Evolutionary conservation across 345 rosid species (phyloP).

Genomic region (Dipteronia sinensis): DNA sequence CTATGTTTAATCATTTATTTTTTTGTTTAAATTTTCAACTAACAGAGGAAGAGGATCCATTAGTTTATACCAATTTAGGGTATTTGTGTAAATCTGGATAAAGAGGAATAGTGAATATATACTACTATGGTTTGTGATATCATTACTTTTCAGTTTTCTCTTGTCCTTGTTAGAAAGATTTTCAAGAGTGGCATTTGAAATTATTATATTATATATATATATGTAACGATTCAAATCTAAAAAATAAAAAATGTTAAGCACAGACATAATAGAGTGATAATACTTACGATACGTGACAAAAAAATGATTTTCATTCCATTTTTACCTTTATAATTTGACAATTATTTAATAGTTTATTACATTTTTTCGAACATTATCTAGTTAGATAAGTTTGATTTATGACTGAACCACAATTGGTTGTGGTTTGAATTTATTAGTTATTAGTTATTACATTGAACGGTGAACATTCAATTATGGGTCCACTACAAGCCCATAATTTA

Average conservation of each 20-base stretch:
- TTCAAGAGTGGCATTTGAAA: constrained; percentile 5
- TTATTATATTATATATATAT: not conserved
- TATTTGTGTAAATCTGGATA: constrained; percentile 42
- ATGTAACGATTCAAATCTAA: too few species aligned
- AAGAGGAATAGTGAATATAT: constrained; percentile 31
- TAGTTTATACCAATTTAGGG: constrained; percentile 33
- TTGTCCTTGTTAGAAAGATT: constrained; percentile 2
- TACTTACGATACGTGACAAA: too few species aligned
- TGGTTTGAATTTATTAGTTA: too few species aligned
- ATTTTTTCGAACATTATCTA: too few species aligned
- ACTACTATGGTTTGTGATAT: constrained; percentile 27
- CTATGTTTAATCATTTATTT: constrained; percentile 33
- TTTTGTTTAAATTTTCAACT: constrained; percentile 19
- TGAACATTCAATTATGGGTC: constrained; percentile 22
- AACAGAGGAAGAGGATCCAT: constrained; percentile 35
- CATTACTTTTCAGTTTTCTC: not conserved
- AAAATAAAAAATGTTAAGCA: too few species aligned
- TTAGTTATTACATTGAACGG: not conserved
- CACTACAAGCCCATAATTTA: constrained; percentile 7
- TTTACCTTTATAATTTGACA: too few species aligned
- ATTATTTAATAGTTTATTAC: too few species aligned
- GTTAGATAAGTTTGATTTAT: too few species aligned
- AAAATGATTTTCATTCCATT: too few species aligned
- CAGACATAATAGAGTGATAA: too few species aligned
- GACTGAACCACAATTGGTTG: too few species aligned